Evolutionary conservation across 208 protist species (phyloP).

Genomic region (Wallacemonas sp.): DNA sequence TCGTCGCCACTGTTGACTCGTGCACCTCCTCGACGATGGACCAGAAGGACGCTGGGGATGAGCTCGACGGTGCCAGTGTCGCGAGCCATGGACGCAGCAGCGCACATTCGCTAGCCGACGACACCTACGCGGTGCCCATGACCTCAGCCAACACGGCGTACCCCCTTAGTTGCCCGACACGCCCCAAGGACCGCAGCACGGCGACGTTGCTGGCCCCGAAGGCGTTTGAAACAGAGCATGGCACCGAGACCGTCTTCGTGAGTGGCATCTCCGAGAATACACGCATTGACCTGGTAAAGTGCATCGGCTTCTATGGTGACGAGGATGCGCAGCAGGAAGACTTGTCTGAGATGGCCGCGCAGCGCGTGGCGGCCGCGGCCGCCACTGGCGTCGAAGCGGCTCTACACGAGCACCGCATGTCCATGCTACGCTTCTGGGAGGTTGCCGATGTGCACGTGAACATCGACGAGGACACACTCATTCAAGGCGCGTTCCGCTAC

Average conservation of each 20-base stretch:
- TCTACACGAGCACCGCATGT: slow-evolving; percentile 50
- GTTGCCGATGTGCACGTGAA: slow-evolving; percentile 59
- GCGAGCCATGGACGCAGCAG: slow-evolving; percentile 9
- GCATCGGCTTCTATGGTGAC: slow-evolving; percentile 74
- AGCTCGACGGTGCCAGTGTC: slow-evolving; percentile 11
- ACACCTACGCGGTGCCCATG: slow-evolving; percentile 6
- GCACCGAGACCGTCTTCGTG: slow-evolving; percentile 76
- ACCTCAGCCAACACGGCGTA: slow-evolving; percentile 13
- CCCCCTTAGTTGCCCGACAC: slow-evolving; percentile 8
- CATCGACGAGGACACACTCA: slow-evolving; percentile 15
- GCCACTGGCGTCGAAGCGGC: slow-evolving; percentile 55
- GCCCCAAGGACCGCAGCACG: slow-evolving; percentile 5
- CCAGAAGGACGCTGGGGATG: neutral
- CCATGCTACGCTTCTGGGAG: slow-evolving; percentile 77
- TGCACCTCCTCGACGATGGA: slow-evolving; percentile 39
- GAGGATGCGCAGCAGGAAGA: slow-evolving; percentile 81
- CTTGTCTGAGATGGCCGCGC: slow-evolving; percentile 68
- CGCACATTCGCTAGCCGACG: slow-evolving; percentile 3
- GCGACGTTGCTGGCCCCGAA: slow-evolving; percentile 45
- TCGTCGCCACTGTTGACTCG: slow-evolving; percentile 61
- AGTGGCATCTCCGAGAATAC: slow-evolving; percentile 74
- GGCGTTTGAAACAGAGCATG: slow-evolving; percentile 51
- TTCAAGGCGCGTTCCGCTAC: slow-evolving; percentile 83
- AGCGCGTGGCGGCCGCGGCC: slow-evolving; percentile 57
- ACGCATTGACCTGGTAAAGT: slow-evolving; percentile 76